Base-by-base conservation (phyloP, 257 asterid species). In the Craterostigma plantagineum region DNA sequence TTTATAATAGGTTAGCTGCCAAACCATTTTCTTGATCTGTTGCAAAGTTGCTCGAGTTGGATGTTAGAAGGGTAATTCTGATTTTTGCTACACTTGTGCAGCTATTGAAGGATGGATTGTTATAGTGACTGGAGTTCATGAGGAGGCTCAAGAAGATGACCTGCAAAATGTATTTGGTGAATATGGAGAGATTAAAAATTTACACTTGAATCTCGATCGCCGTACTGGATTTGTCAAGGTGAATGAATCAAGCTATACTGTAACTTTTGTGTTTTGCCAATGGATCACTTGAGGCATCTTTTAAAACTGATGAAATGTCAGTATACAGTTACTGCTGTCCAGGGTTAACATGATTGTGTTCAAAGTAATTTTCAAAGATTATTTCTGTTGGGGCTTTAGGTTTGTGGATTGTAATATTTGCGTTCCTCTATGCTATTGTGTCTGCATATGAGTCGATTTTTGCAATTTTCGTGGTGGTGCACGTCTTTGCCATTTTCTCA, bases 31-130 rank as follows among this genome's bases (percentile, higher is more conserved):
- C 30, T 23, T 23, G 30, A 23, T 23, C 30, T 23, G 30, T 23
- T 57, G 38, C 16, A 14, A 34, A 50, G 45, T 33, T 45, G 34
- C 33, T 34, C 18, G 16, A 34, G 39, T 40, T 40, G 41, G 34
- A 36, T 53, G 14, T 18, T 53, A 41, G 38, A 46, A 34, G 35
- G 7, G n/a, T 23, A 23, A 23, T 23, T 45, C 56, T 71, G 16
- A 53, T n/a, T 51, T 60, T 46, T n/a, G 14, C 44, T 61, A 15
- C 17, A 40, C 52, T 45, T 38, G 11, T 72, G 76, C 75, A 90
- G 99, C 99, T 36, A 75, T 90, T 61, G 99, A 90, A 73, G 99
- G 99, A 65, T 90, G 99, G 99, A 90, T 90, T 70, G 36, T 90
- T 69, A 66, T 90, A 4, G 99, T 73, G 38, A 77, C 94, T 51